Evolutionary conservation across 257 asterid species (phyloP).

Genomic region (Solanum piurae): DNA sequence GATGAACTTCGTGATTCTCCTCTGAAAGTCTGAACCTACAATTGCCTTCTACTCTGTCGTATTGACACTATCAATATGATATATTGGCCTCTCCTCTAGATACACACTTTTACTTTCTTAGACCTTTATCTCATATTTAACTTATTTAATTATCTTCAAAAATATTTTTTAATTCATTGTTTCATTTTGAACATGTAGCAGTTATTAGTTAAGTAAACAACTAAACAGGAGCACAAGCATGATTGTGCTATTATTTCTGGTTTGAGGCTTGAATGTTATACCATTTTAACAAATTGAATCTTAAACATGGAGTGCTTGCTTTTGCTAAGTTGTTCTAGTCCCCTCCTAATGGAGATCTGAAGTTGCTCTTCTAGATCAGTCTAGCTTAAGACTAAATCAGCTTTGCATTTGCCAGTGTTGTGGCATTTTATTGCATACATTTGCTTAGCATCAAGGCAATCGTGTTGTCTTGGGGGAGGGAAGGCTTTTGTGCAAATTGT

Average conservation of each 20-base stretch:
- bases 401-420: not conserved
- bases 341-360: not conserved
- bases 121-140: not conserved
- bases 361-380: not conserved
- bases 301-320: not conserved
- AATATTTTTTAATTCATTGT: not conserved
- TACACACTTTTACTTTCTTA: not conserved
- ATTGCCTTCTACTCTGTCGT: not conserved
- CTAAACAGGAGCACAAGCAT: not conserved
- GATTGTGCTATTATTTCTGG: not conserved
- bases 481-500: not conserved
- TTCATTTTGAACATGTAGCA: not conserved
- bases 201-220: not conserved
- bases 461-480: not conserved
- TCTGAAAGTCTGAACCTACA: not conserved
- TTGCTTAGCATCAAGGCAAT: not conserved
- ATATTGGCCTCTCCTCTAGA: not conserved
- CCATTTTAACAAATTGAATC: not conserved
- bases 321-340: not conserved
- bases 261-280: not conserved
- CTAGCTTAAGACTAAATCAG: not conserved
- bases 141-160: not conserved
- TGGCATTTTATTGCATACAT: not conserved
- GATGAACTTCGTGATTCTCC: not conserved
- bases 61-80: not conserved